A percentile compares a stretch with the other conserved stretches of the same genome.
phyloP scores from a whole-genome alignment of 202 grass and related monocot species.

The Dendrocalamus latiflorus region DNA sequence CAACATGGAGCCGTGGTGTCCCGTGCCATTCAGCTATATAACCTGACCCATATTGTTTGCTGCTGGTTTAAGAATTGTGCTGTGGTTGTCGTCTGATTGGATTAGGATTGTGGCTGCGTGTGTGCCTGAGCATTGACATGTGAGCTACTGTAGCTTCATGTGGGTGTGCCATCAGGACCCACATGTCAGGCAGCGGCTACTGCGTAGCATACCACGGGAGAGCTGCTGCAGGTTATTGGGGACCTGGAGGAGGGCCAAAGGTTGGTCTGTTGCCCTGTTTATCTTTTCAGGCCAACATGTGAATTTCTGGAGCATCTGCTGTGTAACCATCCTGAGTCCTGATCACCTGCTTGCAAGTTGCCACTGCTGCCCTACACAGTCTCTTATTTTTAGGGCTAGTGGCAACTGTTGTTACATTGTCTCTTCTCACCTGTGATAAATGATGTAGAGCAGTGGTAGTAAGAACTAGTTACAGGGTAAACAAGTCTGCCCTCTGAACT shows the following conservation, averaged over 20 bases:
- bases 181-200: not conserved
- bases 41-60: conserved; percentile 19
- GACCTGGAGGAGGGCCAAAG: conserved; percentile 14
- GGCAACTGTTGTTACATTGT: not conserved
- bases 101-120: not conserved
- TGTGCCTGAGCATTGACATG: conserved; percentile 12
- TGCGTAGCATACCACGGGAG: not conserved
- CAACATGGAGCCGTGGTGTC: conserved; percentile 29
- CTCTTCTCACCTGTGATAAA: not conserved
- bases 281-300: conserved; percentile 43
- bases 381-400: conserved; percentile 6
- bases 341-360: conserved; percentile 3
- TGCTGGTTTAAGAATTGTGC: not conserved
- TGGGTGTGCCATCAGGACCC: conserved; percentile 6
- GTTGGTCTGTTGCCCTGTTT: conserved; percentile 3
- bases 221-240: conserved; percentile 19
- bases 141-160: conserved; percentile 13
- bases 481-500: not conserved
- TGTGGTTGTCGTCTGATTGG: not conserved
- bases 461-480: not conserved
- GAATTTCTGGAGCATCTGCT: conserved; percentile 24
- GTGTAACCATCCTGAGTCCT: not conserved
- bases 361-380: not conserved
- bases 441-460: no score
- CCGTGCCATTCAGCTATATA: not conserved